A percentile compares a stretch with the other conserved stretches of the same genome.
Conservation (phyloP, 1,139 yeast species). For the Trichomonascaceae sp. region DNA sequence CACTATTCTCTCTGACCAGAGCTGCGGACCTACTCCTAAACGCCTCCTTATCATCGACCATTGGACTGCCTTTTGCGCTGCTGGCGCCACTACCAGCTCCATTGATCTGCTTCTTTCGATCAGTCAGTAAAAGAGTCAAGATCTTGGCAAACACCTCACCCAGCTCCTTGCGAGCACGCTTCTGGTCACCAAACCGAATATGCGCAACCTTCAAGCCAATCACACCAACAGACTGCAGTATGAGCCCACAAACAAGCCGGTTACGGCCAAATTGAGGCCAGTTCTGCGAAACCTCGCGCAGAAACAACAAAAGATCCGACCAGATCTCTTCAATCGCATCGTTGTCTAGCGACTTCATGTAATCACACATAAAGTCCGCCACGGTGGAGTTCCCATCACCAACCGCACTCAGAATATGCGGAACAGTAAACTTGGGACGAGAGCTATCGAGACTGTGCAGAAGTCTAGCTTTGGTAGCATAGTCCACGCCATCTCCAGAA, state of each 20-base stretch:
- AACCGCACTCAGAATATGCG: constrained; percentile 48
- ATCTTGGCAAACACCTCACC: constrained; percentile 45
- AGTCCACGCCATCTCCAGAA: constrained; percentile 3
- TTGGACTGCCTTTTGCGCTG: not conserved
- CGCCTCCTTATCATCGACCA: not conserved
- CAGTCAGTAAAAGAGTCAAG: not conserved
- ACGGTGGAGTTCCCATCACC: constrained; percentile 33
- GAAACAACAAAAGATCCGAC: constrained; percentile 41
- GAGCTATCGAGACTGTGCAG: constrained; percentile 78
- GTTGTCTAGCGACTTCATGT: constrained; percentile 51
- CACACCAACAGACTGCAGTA: constrained; percentile 37
- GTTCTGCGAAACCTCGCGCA: constrained; percentile 44
- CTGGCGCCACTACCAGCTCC: not conserved
- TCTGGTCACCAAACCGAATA: constrained; percentile 51
- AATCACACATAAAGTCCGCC: constrained; percentile 41
- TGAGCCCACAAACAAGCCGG: constrained; percentile 36
- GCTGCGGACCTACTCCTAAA: not conserved
- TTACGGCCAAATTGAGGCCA: constrained; percentile 37
- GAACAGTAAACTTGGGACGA: constrained; percentile 62
- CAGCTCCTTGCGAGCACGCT: constrained; percentile 49
- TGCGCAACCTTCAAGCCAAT: constrained; percentile 43
- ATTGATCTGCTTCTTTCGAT: not conserved
- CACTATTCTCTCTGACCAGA: no score
- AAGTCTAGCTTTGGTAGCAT: constrained; percentile 33
- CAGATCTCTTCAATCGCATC: constrained; percentile 73